Evolutionary conservation across 305 asterid genomes (phyloP).

Genomic region (Nicotiana rustica): DNA sequence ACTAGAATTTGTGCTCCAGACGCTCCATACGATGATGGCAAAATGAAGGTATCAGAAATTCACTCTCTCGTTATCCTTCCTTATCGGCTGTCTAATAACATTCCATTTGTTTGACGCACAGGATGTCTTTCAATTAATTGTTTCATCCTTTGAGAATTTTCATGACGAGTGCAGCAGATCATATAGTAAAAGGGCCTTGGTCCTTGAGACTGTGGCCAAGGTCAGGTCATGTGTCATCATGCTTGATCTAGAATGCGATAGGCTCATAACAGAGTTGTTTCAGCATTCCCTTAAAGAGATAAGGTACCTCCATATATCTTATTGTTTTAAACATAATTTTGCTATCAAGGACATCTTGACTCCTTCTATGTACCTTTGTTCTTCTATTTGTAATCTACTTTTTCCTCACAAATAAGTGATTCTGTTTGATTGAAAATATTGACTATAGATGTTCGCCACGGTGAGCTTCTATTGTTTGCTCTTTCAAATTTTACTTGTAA

Average conservation of each 20-base stretch:
- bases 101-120: conserved; percentile 49
- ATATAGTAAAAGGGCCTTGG: conserved; percentile 65
- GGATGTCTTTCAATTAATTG: conserved; percentile 90
- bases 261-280: conserved; percentile 84
- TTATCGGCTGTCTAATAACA: conserved; percentile 36
- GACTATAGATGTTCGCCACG: not conserved
- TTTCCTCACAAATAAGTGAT: not conserved
- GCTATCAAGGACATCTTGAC: not conserved
- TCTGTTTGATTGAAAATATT: not conserved
- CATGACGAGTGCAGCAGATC: conserved; percentile 78
- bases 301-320: conserved; percentile 54
- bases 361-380: not conserved
- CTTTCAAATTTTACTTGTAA: not conserved
- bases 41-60: conserved; percentile 73
- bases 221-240: conserved; percentile 89
- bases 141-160: conserved; percentile 80
- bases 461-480: not conserved
- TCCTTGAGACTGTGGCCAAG: conserved; percentile 92
- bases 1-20: conserved; percentile 93
- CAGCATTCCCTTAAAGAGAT: conserved; percentile 74
- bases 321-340: conserved; percentile 23
- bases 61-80: conserved; percentile 20
- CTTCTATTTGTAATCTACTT: conserved; percentile 26
- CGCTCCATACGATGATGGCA: conserved; percentile 78
- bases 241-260: conserved; percentile 97